Evolutionary conservation across 495 filamentous ascomycete species (phyloP).

Genomic region (Hypomontagnella monticulosa): DNA sequence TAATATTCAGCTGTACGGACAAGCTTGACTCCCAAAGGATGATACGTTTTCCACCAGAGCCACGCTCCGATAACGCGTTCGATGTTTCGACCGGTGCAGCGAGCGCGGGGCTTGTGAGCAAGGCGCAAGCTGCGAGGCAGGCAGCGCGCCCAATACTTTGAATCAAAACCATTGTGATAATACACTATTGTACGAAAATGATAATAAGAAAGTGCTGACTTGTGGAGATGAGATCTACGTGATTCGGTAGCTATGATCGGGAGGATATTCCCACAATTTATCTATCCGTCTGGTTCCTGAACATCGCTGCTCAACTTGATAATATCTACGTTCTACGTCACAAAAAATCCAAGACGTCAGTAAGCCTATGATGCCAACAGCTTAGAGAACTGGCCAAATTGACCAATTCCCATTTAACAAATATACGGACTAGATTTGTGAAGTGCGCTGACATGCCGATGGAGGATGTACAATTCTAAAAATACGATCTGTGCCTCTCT

Average conservation of each 20-base stretch:
- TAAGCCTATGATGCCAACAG: not conserved
- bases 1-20: not conserved
- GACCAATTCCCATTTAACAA: constrained; percentile 3
- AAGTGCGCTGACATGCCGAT: not conserved
- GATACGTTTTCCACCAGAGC: constrained; percentile 43
- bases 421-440: not conserved
- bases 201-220: not conserved
- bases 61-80: constrained; percentile 17
- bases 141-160: constrained; percentile 12
- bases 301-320: not conserved
- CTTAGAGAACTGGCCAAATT: not conserved
- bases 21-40: constrained; percentile 54
- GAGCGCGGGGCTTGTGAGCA: constrained; percentile 15
- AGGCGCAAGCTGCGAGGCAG: constrained; percentile 18
- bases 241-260: not conserved
- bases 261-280: constrained; percentile 14
- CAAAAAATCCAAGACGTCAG: not conserved
- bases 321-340: too few relatives aligned
- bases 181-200: not conserved
- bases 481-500: constrained; percentile 10
- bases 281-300: not conserved
- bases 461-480: constrained; percentile 16
- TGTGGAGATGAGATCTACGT: not conserved
- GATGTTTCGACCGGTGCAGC: constrained; percentile 20
- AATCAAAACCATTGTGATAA: constrained; percentile 7